These are phyloP conservation scores for Tolypocladium capitatum DNA, from an alignment of 2,329 filamentous ascomycete species.

Conservation along the genomic window DNA sequence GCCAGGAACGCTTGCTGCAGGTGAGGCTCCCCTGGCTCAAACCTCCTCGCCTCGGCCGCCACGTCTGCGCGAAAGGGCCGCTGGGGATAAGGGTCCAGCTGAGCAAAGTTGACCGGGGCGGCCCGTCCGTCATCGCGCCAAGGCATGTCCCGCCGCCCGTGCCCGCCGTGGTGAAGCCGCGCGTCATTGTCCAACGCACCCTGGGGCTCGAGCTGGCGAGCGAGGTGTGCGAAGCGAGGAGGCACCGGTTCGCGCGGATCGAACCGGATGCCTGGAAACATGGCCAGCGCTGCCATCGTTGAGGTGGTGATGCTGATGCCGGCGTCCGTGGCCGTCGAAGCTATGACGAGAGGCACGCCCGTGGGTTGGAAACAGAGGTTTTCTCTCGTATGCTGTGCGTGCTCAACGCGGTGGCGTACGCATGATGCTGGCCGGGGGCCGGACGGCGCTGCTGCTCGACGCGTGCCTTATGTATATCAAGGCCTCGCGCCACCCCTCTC, in stretches of 20 bases:
- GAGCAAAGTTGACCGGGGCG: neutral
- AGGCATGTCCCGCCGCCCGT: neutral
- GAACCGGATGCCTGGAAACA: conserved; percentile 1
- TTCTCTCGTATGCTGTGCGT: neutral
- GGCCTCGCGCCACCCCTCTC: neutral
- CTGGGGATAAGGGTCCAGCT: neutral
- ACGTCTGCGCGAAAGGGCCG: neutral
- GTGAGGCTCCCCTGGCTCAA: neutral
- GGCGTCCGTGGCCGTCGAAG: neutral
- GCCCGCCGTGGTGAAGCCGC: neutral
- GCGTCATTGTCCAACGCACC: neutral
- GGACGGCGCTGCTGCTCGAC: neutral
- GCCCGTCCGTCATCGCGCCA: neutral
- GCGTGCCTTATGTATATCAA: neutral
- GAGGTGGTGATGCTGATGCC: neutral
- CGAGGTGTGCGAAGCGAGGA: neutral
- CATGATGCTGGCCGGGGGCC: neutral
- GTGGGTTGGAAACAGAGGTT: neutral
- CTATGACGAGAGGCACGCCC: neutral
- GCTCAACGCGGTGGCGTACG: neutral
- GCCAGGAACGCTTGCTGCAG: neutral
- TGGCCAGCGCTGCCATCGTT: neutral
- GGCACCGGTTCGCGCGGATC: conserved; percentile 4
- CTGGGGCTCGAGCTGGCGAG: neutral
- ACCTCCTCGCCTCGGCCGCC: neutral